Conservation (phyloP, 495 filamentous ascomycete species). For the Annulohypoxylon stygium region DNA sequence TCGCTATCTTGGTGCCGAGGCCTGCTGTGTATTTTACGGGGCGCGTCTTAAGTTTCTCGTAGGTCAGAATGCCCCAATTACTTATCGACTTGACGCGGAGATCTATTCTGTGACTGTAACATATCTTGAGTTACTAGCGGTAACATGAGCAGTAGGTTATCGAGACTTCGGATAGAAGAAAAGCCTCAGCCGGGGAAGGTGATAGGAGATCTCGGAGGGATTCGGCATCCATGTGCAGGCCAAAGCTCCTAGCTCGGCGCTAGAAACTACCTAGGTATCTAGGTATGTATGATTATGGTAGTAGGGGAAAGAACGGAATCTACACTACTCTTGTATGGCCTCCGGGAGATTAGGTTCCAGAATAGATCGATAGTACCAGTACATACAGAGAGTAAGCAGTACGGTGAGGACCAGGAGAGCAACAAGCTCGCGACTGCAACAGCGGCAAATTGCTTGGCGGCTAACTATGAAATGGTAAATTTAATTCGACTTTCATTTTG, state of each 20-base stretch:
- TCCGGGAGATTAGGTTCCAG: slow-evolving; percentile 48
- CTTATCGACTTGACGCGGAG: slow-evolving; percentile 23
- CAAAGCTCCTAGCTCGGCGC: slow-evolving; percentile 24
- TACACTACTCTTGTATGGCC: slow-evolving; percentile 37
- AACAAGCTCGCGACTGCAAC: slow-evolving; percentile 37
- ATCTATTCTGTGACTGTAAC: slow-evolving; percentile 34
- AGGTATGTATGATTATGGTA: slow-evolving; percentile 26
- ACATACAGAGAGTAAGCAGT: slow-evolving; percentile 44
- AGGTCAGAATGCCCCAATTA: slow-evolving; percentile 7
- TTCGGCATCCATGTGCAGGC: slow-evolving; percentile 35
- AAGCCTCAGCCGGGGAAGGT: slow-evolving; percentile 20
- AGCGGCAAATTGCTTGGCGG: slow-evolving; percentile 35
- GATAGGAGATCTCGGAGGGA: slow-evolving; percentile 20
- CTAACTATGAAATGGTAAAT: slow-evolving; percentile 29
- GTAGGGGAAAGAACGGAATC: slow-evolving; percentile 21
- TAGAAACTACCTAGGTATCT: slow-evolving; percentile 10
- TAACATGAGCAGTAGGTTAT: slow-evolving; percentile 12
- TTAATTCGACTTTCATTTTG: slow-evolving; percentile 22
- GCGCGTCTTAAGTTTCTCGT: slow-evolving; percentile 8
- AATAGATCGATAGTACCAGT: slow-evolving; percentile 33
- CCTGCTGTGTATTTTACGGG: slow-evolving; percentile 10
- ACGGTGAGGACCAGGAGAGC: slow-evolving; percentile 20
- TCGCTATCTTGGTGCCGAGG: slow-evolving; percentile 30
- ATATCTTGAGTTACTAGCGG: slow-evolving; percentile 17
- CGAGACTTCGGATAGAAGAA: slow-evolving; percentile 7